Percentiles rank a stretch among this genome's conserved stretches.
These are phyloP conservation scores for Aspergillus floridensis DNA, from an alignment of 2,329 filamentous ascomycete genomes.

Conservation along the genomic window DNA sequence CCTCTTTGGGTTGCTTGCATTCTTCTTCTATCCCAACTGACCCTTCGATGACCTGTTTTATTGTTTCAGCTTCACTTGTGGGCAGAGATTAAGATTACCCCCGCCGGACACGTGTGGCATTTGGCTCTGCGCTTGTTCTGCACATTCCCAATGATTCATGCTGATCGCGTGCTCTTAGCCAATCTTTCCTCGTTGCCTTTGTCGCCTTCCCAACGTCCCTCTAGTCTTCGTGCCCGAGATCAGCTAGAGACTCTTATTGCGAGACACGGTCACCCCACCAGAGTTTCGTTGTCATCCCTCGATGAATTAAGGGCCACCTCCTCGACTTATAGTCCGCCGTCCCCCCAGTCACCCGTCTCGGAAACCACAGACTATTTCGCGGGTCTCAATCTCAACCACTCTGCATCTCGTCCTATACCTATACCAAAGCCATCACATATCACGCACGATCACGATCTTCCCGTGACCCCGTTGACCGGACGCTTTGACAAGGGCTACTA, in stretches of 20 bases:
- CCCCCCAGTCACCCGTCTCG: conserved; percentile 26
- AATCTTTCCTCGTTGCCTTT: conserved; percentile 23
- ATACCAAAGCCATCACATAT: conserved; percentile 30
- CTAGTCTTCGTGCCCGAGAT: conserved; percentile 28
- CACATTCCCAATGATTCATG: conserved; percentile 19
- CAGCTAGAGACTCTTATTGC: conserved; percentile 38
- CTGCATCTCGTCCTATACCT: conserved; percentile 35
- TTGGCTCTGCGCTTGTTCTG: conserved; percentile 13
- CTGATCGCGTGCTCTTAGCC: conserved; percentile 29
- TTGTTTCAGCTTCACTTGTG: conserved; percentile 9
- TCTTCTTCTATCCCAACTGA: conserved; percentile 1
- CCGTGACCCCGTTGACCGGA: conserved; percentile 39
- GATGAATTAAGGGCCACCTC: conserved; percentile 38
- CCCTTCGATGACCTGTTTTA: conserved; percentile 7
- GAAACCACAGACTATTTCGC: conserved; percentile 26
- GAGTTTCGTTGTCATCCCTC: conserved; percentile 38
- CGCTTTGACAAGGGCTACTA: conserved; percentile 38
- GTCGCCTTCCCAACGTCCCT: conserved; percentile 26
- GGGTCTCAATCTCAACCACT: conserved; percentile 26
- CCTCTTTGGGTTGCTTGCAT: conserved; percentile 1
- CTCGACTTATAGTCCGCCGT: conserved; percentile 37
- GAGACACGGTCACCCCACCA: conserved; percentile 40
- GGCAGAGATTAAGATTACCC: conserved; percentile 12
- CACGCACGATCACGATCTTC: conserved; percentile 32
- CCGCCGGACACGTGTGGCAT: conserved; percentile 33